These are phyloP conservation scores for Trametopsis cervina DNA, from an alignment of 768 basidiomycete species.

Conservation along the genomic window DNA sequence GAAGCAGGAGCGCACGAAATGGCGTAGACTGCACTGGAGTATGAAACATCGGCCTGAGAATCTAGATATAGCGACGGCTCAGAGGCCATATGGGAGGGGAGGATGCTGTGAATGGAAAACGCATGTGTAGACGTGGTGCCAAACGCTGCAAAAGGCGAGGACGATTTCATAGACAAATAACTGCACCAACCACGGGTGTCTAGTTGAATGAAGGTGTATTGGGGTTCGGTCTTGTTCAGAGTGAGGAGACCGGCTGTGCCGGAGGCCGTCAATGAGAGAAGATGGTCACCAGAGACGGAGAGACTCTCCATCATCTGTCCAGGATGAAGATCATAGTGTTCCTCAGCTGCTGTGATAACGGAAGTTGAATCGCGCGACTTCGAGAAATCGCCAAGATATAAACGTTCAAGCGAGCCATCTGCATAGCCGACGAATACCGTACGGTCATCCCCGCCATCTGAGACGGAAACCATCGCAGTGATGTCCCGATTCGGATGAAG, in stretches of 20 bases:
- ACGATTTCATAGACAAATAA: constrained; percentile 44
- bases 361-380: constrained; percentile 11
- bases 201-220: constrained; percentile 34
- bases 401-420: constrained; percentile 32
- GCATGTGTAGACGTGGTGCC: constrained; percentile 58
- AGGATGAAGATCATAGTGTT: constrained; percentile 26
- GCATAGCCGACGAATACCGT: constrained; percentile 24
- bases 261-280: constrained; percentile 52
- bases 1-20: constrained; percentile 53
- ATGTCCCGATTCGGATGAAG: constrained; percentile 25
- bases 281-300: constrained; percentile 33
- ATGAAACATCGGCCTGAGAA: constrained; percentile 19
- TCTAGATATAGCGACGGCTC: constrained; percentile 44
- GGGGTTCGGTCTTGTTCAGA: constrained; percentile 14
- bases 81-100: constrained; percentile 36
- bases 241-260: constrained; percentile 40
- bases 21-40: constrained; percentile 62
- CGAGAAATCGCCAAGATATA: constrained; percentile 27
- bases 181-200: constrained; percentile 55
- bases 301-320: constrained; percentile 52
- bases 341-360: constrained; percentile 14
- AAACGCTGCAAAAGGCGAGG: constrained; percentile 58
- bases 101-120: constrained; percentile 49
- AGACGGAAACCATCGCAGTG: constrained; percentile 22
- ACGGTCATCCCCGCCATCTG: constrained; percentile 20